Evolutionary conservation across 2,329 filamentous ascomycete species (phyloP), one percentile per base, ranked within the genome.

Genomic region (Purpureocillium lavendulum): DNA sequence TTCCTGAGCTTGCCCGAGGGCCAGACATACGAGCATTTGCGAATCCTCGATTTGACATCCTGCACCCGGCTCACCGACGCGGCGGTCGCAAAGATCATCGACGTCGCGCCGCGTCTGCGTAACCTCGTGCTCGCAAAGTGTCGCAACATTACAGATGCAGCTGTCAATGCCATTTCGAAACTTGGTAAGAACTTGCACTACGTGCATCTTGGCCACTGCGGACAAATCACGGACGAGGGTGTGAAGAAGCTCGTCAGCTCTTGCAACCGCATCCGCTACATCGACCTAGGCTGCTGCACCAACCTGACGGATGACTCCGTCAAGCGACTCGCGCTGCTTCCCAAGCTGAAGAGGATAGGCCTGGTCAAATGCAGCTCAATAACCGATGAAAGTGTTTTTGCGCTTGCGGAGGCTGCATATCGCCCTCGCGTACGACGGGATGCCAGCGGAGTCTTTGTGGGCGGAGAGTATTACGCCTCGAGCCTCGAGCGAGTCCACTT

Each of bases 171-270:
- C 40, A 97, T 98, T 47, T 83, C 88, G 41, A 82, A 78, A 51
- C 73, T 98, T 4, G 88, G 89, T 45, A 97, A 96, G 69, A 98
- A 97, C 53, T 67, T 98, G 40, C 92, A 98, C 61, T 97, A 95
- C 59, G 82, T 98, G 38, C 92, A 98, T 56, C 73, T 98, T 2
- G 92, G 92, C 9, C 92, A 98, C 60, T 98, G 92, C 61, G 78
- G 79, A 21, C 80, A 89, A 35, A 89, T 98, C 55, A 96, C 90
- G 0, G 92, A 98, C 55, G 73, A 80, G 29, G 89, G 87, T 1
- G 87, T 98, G 14, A 84, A 85, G 51, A 81, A 80, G 40, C 71
- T 98, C 26, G 87, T 96, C 30, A 81, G 83, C 49, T 71, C 71
- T 39, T 98, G 92, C 69, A 97, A 90, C 54, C 80, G 92, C 17